Conservation (phyloP, 192 early-diverging fungal species). For the Gonapodya prolifera region DNA sequence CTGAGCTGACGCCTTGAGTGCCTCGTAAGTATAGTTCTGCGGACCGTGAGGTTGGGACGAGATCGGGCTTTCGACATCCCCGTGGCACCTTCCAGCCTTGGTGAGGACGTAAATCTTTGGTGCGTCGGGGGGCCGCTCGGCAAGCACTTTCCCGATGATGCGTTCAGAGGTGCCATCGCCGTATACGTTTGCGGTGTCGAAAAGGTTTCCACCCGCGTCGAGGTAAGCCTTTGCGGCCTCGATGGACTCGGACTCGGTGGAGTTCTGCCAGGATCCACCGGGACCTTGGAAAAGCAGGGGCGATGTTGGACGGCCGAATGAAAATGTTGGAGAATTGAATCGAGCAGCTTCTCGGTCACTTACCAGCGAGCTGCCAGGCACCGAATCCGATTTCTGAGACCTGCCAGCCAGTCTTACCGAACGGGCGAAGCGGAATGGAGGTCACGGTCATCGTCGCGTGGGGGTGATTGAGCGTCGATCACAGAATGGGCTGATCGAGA, state of each 20-base stretch:
- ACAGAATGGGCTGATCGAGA: too few species aligned
- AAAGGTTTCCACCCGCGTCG: neutral
- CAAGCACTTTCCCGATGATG: neutral
- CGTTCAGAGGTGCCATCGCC: neutral
- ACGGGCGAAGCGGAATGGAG: neutral
- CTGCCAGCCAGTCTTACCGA: neutral
- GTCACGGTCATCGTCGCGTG: neutral
- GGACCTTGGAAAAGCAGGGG: neutral
- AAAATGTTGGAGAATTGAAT: too few species aligned
- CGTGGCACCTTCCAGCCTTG: neutral
- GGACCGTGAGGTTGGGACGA: neutral
- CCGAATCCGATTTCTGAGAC: neutral
- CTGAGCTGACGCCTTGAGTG: neutral
- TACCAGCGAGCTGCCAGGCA: neutral
- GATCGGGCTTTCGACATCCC: neutral
- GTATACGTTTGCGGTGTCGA: neutral
- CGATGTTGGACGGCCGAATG: too few species aligned
- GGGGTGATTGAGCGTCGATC: too few species aligned
- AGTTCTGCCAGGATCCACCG: neutral
- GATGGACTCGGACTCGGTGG: neutral
- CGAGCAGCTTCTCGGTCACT: too few species aligned
- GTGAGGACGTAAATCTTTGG: neutral
- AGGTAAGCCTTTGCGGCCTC: neutral
- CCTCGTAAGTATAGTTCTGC: neutral
- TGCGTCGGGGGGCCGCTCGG: neutral